Percentiles rank a stretch among this genome's conserved stretches.
Conservation (phyloP, 164 flowering plant genomes). For the Annona squamosa region DNA sequence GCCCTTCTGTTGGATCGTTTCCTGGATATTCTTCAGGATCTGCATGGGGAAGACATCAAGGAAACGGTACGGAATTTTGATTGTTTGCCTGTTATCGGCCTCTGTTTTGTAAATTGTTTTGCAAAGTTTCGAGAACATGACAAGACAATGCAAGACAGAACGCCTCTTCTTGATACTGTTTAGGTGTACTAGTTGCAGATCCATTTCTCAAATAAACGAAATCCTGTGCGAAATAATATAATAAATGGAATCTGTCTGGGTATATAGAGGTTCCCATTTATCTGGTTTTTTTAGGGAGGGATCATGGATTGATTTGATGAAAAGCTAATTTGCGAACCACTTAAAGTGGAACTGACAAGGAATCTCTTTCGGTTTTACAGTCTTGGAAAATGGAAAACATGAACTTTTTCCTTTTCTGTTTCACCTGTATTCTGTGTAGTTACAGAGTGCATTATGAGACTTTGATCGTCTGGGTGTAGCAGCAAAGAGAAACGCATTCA, state of each 20-base stretch:
- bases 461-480: neutral
- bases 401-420: neutral
- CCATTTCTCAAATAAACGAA: neutral
- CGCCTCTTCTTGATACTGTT: neutral
- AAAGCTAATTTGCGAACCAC: neutral
- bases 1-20: slow-evolving; percentile 88
- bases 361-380: neutral
- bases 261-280: neutral
- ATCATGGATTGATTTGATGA: neutral
- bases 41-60: slow-evolving; percentile 86
- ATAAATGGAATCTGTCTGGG: neutral
- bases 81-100: neutral
- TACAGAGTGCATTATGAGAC: neutral
- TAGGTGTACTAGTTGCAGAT: neutral
- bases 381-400: neutral
- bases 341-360: neutral
- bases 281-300: neutral
- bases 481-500: neutral
- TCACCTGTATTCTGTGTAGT: neutral
- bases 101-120: neutral
- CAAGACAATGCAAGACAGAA: neutral
- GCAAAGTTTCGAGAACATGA: neutral
- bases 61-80: slow-evolving; percentile 52
- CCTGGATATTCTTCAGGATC: slow-evolving; percentile 81
- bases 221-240: neutral